Evolutionary conservation across 495 filamentous ascomycete genomes (phyloP), one percentile per base, ranked within the genome.

Genomic region (Trichoderma erinaceum): DNA sequence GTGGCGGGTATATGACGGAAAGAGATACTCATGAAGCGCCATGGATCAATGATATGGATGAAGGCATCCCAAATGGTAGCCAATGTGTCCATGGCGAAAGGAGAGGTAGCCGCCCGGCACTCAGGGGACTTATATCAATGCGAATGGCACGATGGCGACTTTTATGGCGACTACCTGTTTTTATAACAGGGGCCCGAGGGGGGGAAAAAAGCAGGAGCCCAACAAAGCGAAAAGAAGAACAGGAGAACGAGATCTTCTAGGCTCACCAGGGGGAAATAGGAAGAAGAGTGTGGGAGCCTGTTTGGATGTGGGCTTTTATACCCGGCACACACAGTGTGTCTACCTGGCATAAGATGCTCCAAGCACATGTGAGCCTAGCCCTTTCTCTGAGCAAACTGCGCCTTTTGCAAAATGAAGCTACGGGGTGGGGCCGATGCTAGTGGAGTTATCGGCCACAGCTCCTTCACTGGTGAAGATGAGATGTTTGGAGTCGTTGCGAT

Each of bases 1-100:
- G 79, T 79, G 18, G 29, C 21, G 25, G 63, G 63, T 12, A 65
- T 65, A 27, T 65, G 63, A 25, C 21, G 5, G 21, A 44, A 41
- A 10, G 63, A 65, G 29, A 41, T 43, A 16, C 15, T 11, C 63
- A 65, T 65, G 35, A 65, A 65, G 0, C 4, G 21, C 63, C 63
- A 65, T 43, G 63, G 63, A 12, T 43, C 63, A 12, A 43, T 43
- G 1, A 65, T 12, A 32, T 65, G 63, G 2, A 44, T 43, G 16
- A 41, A 43, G 63, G 41, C 35, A 44, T 65, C 63, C 41, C 41
- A 15, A 35, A 65, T 11, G 12, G 63, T 65, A 32, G 35, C 63
- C 35, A 41, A 44, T 35, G 12, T 16, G 23, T 4, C 12, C 63
- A 65, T 65, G 63, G 41, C 15, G 63, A 44, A 6, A 35, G 63